These are phyloP conservation scores for Diplodia seriata DNA, from an alignment of 2,329 filamentous ascomycete species.

Conservation along the genomic window DNA sequence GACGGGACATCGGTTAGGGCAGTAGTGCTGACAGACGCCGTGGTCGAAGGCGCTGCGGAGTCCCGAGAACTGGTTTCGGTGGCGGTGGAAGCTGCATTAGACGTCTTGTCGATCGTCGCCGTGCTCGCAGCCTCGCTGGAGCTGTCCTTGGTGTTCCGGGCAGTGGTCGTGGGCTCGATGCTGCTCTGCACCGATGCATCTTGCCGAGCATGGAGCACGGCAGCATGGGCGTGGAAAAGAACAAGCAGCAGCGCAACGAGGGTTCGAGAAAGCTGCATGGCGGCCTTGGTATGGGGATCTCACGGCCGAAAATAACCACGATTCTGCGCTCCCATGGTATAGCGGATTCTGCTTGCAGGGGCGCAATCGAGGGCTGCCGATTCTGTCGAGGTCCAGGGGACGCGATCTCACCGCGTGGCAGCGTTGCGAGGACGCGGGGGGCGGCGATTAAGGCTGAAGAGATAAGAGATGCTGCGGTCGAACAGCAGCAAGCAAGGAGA, in stretches of 20 bases:
- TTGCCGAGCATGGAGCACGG: conserved; percentile 19
- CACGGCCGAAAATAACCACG: conserved; percentile 6
- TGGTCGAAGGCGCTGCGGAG: conserved; percentile 14
- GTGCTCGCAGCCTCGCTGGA: conserved; percentile 2
- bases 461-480: conserved; percentile 31
- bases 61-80: conserved; percentile 13
- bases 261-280: conserved; percentile 20
- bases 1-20: conserved; percentile 36
- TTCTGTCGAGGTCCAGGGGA: conserved; percentile 13
- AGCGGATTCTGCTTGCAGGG: background rate
- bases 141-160: background rate
- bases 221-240: conserved; percentile 11
- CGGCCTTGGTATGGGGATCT: conserved; percentile 24
- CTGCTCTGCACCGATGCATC: background rate
- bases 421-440: conserved; percentile 1
- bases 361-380: background rate
- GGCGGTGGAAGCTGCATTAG: background rate
- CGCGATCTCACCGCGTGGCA: conserved; percentile 14
- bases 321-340: conserved; percentile 20
- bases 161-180: background rate
- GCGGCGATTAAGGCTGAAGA: conserved; percentile 9
- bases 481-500: conserved; percentile 40
- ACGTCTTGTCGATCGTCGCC: conserved; percentile 2
- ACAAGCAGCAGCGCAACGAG: conserved; percentile 23
- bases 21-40: conserved; percentile 25